phyloP scores from a whole-genome alignment of 768 basidiomycete genomes.

The Rhodotorula kratochvilovae region DNA sequence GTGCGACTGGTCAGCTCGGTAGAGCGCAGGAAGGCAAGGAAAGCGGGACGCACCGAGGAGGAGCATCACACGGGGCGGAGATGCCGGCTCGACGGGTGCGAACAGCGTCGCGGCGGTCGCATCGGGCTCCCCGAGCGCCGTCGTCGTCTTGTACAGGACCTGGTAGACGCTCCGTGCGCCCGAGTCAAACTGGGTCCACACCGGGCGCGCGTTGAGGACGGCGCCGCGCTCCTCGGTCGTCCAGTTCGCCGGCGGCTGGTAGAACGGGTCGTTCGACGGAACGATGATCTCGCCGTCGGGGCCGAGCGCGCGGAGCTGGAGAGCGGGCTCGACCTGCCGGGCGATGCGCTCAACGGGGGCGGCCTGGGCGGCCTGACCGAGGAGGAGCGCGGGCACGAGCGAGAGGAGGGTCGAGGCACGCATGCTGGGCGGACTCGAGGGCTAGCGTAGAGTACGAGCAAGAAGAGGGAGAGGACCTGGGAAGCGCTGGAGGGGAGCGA shows the following conservation, averaged over 20 bases:
- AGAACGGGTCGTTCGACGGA: background rate
- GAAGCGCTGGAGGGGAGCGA: too few species aligned
- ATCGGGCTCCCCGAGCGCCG: background rate
- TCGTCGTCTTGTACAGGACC: conserved; percentile 9
- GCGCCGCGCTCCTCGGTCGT: background rate
- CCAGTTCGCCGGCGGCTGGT: background rate
- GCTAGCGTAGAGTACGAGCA: background rate
- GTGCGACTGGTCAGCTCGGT: background rate
- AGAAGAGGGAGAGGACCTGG: background rate
- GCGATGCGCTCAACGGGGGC: background rate
- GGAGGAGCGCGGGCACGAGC: background rate
- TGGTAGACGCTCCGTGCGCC: background rate
- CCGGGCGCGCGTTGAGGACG: background rate
- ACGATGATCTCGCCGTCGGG: background rate
- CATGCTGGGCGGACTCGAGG: background rate
- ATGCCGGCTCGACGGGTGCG: background rate
- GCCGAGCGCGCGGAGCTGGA: background rate
- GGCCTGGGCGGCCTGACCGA: background rate
- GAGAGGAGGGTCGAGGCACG: background rate
- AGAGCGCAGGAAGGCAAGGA: too few species aligned
- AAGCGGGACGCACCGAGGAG: background rate
- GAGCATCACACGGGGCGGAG: background rate
- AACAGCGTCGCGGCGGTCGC: background rate
- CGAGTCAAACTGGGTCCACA: conserved; percentile 2
- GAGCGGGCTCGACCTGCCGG: background rate